A percentile compares a stretch with the other conserved stretches of the same genome.
Evolutionary conservation across 140 eudicot species (phyloP).

Genomic region (Senecio squalidus): DNA sequence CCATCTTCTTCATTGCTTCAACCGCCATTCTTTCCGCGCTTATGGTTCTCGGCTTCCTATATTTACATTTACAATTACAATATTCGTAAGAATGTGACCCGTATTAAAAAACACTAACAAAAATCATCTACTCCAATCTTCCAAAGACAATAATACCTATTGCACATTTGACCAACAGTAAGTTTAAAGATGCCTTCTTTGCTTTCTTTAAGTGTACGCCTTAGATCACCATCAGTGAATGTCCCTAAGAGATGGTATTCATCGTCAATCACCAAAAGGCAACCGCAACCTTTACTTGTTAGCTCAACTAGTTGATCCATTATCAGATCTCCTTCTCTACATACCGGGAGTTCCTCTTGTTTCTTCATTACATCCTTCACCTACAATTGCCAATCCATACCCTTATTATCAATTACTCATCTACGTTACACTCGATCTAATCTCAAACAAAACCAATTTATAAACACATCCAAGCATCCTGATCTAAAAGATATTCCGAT

Average conservation of each 20-base stretch:
- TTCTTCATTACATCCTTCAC: conserved; percentile 96
- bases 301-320: conserved; percentile 97
- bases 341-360: conserved; percentile 78
- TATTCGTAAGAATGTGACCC: background rate
- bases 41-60: conserved; percentile 86
- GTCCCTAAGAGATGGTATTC: conserved; percentile 75
- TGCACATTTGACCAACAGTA: conserved; percentile 96
- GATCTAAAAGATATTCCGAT: background rate
- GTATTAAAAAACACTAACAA: background rate
- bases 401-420: background rate
- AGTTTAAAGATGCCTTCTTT: conserved; percentile 95
- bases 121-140: background rate
- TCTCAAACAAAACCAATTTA: background rate
- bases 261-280: conserved; percentile 82
- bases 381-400: conserved; percentile 48
- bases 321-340: conserved; percentile 78
- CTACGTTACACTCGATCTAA: background rate
- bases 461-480: background rate
- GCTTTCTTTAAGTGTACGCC: conserved; percentile 91
- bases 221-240: conserved; percentile 90
- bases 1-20: conserved; percentile 99
- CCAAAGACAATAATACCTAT: conserved; percentile 48
- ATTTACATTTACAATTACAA: background rate
- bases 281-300: conserved; percentile 95
- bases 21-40: conserved; percentile 87